phyloP scores from a whole-genome alignment of 306 rosid species.

The Medicago arabica region DNA sequence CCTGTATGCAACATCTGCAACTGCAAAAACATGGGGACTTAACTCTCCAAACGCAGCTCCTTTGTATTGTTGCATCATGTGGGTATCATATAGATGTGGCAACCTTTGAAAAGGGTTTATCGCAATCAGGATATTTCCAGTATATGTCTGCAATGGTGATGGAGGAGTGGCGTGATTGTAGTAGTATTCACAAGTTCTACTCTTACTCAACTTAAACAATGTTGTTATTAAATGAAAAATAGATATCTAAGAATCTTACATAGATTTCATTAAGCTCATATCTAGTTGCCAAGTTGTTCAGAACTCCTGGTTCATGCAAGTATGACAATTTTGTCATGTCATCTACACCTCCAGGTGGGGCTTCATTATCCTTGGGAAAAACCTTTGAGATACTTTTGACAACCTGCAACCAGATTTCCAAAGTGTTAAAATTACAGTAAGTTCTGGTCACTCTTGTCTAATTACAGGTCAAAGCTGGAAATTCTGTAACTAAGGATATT shows the following conservation, averaged over 20 bases:
- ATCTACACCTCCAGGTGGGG: constrained; percentile 98
- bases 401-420: constrained; percentile 62
- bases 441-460: not conserved
- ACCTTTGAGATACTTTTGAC: constrained; percentile 82
- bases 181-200: constrained; percentile 38
- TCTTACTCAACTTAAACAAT: constrained; percentile 24
- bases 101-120: constrained; percentile 99
- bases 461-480: constrained; percentile 4
- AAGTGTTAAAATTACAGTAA: constrained; percentile 38
- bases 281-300: constrained; percentile 94
- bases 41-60: constrained; percentile 98
- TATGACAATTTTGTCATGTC: constrained; percentile 99
- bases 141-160: constrained; percentile 82
- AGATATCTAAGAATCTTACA: constrained; percentile 60
- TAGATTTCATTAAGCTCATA: constrained; percentile 98
- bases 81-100: constrained; percentile 93
- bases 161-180: constrained; percentile 37
- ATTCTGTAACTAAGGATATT: constrained; percentile 21
- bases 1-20: constrained; percentile 99
- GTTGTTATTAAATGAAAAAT: constrained; percentile 21
- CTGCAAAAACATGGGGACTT: constrained; percentile 99
- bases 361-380: constrained; percentile 95
- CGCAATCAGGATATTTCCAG: constrained; percentile 97
- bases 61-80: constrained; percentile 98
- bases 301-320: constrained; percentile 99